phyloP scores from a whole-genome alignment of 352 stramenopile species.

The Blastocystis sp. region DNA sequence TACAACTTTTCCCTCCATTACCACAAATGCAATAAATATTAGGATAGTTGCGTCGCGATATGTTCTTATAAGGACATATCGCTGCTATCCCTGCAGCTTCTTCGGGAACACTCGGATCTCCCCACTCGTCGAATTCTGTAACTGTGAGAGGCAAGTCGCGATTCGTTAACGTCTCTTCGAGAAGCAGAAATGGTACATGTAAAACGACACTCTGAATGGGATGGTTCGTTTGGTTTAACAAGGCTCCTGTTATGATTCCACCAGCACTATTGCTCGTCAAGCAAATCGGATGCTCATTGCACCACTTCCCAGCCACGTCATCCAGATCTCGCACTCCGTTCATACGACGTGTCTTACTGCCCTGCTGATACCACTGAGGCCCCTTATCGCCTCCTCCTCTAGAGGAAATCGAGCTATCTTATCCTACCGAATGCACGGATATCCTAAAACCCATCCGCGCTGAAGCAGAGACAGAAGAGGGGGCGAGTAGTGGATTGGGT shows the following conservation, averaged over 20 bases:
- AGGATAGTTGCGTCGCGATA: conserved; percentile 1
- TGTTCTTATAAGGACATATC: conserved; percentile 42
- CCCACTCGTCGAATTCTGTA: conserved; percentile 58
- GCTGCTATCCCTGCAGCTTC: neutral
- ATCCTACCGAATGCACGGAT: neutral
- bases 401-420: neutral
- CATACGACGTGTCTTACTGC: neutral
- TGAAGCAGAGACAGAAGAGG: neutral
- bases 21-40: conserved; percentile 42
- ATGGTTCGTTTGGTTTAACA: neutral
- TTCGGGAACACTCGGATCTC: neutral
- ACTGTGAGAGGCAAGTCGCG: conserved; percentile 36
- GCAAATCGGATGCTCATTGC: neutral
- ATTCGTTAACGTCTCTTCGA: conserved; percentile 16
- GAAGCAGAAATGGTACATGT: conserved; percentile 44
- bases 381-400: conserved; percentile 48
- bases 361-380: conserved; percentile 35
- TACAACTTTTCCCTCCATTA: neutral
- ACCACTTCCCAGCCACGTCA: neutral
- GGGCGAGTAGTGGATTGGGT: conserved; percentile 9
- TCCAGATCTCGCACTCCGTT: conserved; percentile 32
- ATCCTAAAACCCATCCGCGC: conserved; percentile 19
- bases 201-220: neutral
- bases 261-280: conserved; percentile 50
- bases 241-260: neutral